These are phyloP conservation scores for Suillus hirtellus DNA, from an alignment of 768 basidiomycete species.

Conservation along the genomic window DNA sequence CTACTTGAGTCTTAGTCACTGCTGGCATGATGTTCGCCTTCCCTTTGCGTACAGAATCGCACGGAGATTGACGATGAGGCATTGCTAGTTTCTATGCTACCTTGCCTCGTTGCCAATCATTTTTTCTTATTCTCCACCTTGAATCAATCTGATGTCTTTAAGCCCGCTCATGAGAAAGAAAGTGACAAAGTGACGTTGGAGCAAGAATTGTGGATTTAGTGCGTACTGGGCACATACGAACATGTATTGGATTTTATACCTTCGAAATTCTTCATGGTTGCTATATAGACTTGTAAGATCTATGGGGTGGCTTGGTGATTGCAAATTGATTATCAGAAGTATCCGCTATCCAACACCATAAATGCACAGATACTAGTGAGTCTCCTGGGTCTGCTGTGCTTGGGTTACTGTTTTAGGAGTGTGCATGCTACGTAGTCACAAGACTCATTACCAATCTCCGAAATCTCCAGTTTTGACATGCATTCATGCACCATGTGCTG, in stretches of 20 bases:
- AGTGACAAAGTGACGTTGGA: neutral
- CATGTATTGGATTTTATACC: neutral
- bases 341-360: neutral
- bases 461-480: neutral
- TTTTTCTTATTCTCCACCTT: neutral
- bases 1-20: slow-evolving; percentile 64
- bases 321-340: neutral
- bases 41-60: slow-evolving; percentile 66
- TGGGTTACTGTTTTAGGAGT: neutral
- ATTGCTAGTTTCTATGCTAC: slow-evolving; percentile 38
- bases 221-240: neutral
- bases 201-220: slow-evolving; percentile 19
- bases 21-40: slow-evolving; percentile 61
- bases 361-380: too few species aligned
- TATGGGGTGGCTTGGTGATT: neutral
- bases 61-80: slow-evolving; percentile 53
- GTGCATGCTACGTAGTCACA: neutral
- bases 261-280: neutral
- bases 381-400: neutral
- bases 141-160: neutral
- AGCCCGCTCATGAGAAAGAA: neutral
- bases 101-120: neutral
- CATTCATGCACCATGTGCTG: neutral
- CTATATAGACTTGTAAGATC: neutral
- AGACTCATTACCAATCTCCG: neutral